Evolutionary conservation across 768 basidiomycete genomes (phyloP).

Genomic region (Lentinula sp.): DNA sequence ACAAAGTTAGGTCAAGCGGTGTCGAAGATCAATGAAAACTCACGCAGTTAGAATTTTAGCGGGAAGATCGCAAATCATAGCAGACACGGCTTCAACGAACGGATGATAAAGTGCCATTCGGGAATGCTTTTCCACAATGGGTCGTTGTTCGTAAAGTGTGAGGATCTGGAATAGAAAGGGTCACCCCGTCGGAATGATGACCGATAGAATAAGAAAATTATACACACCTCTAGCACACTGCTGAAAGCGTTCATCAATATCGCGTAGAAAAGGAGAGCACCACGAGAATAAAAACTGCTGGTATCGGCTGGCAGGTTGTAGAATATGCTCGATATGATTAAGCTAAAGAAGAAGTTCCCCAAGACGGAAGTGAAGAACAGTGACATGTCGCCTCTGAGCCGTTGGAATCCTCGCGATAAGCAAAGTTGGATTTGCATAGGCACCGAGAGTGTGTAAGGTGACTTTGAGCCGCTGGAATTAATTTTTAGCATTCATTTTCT

Average conservation of each 20-base stretch:
- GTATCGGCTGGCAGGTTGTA: constrained; percentile 30
- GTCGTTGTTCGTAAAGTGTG: constrained; percentile 21
- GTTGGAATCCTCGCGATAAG: constrained; percentile 37
- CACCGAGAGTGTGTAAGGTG: constrained; percentile 38
- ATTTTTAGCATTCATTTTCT: neutral
- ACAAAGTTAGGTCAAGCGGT: neutral
- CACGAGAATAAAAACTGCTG: constrained; percentile 34
- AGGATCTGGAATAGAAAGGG: constrained; percentile 14
- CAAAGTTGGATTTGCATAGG: constrained; percentile 38
- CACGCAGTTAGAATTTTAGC: constrained; percentile 15
- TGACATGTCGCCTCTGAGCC: constrained; percentile 33
- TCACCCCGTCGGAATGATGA: neutral
- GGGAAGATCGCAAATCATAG: constrained; percentile 33
- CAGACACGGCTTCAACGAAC: constrained; percentile 30
- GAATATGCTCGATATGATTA: constrained; percentile 29
- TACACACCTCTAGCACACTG: constrained; percentile 20
- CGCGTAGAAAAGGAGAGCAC: constrained; percentile 35
- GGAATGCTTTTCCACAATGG: constrained; percentile 34
- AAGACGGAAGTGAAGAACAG: constrained; percentile 15
- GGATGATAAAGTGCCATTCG: constrained; percentile 37
- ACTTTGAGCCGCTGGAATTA: constrained; percentile 13
- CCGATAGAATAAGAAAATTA: neutral
- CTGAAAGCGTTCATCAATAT: constrained; percentile 33
- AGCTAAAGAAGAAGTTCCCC: constrained; percentile 16
- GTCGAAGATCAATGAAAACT: constrained; percentile 1